Evolutionary conservation across 2,329 filamentous ascomycete species (phyloP).

Genomic region (Sarocladiaceae sp.): DNA sequence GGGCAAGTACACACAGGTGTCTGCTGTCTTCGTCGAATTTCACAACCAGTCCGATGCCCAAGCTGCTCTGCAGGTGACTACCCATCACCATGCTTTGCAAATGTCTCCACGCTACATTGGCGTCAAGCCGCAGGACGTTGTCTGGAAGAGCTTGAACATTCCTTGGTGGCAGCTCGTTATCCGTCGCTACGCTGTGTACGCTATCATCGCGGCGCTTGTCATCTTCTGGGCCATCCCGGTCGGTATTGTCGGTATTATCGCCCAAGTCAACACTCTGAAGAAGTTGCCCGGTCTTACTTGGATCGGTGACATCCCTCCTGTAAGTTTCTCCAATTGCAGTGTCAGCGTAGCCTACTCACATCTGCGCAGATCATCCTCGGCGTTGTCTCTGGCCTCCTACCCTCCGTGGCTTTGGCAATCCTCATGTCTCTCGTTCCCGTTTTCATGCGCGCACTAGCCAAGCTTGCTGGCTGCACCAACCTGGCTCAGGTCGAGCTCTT

Average conservation of each 20-base stretch:
- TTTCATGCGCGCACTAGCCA: conserved; percentile 62
- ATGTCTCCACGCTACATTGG: conserved; percentile 84
- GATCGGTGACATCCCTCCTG: conserved; percentile 61
- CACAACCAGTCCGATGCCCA: conserved; percentile 77
- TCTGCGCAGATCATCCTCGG: conserved; percentile 51
- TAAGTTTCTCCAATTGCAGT: conserved; percentile 13
- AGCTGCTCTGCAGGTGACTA: conserved; percentile 71
- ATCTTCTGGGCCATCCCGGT: conserved; percentile 79
- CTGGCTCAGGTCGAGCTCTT: conserved; percentile 76
- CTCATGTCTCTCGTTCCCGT: conserved; percentile 77
- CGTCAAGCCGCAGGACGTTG: conserved; percentile 70
- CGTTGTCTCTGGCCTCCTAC: conserved; percentile 76
- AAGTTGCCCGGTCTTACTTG: conserved; percentile 64
- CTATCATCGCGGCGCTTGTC: conserved; percentile 64
- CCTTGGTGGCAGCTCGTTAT: conserved; percentile 71
- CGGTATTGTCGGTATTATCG: conserved; percentile 75
- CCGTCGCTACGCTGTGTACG: conserved; percentile 57
- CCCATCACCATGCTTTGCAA: conserved; percentile 74
- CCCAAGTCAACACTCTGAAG: conserved; percentile 70
- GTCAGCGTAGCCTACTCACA: neutral
- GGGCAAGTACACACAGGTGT: conserved; percentile 57
- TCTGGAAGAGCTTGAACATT: conserved; percentile 72
- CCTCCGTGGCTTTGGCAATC: conserved; percentile 69
- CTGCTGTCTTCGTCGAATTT: conserved; percentile 91
- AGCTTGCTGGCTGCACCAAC: conserved; percentile 71